Conservation (phyloP, 108 stramenopile species). For the Cylindrotheca fusiformis region DNA sequence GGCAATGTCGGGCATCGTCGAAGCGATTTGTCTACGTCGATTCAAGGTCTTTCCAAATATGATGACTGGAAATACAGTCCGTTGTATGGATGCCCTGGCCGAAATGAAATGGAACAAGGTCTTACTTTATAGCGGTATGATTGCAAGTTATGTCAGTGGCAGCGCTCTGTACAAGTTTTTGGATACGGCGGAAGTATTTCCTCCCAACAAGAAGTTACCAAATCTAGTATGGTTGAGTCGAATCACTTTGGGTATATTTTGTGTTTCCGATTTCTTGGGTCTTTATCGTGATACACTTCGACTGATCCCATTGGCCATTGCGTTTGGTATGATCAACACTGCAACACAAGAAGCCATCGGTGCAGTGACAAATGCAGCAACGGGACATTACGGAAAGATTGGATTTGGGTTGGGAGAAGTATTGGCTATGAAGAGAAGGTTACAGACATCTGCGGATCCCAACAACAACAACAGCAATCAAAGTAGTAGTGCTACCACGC, state of each 20-base stretch:
- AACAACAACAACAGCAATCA: too few relatives aligned
- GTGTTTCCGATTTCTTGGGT: constrained; percentile 7
- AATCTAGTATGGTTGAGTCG: background rate
- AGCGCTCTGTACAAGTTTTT: background rate
- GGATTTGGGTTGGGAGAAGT: constrained; percentile 17
- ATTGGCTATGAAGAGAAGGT: background rate
- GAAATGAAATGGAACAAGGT: background rate
- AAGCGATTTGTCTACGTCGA: constrained; percentile 24
- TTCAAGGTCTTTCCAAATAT: constrained; percentile 30
- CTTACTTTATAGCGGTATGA: background rate
- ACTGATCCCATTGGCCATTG: background rate
- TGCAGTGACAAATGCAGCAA: constrained; percentile 28
- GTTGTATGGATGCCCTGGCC: constrained; percentile 10
- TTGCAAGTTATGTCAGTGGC: constrained; percentile 11
- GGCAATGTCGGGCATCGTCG: constrained; percentile 23
- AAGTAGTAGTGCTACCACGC: too few relatives aligned
- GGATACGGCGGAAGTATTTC: background rate
- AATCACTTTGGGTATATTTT: background rate
- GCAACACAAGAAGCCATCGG: constrained; percentile 12
- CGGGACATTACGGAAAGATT: constrained; percentile 33
- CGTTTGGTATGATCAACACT: constrained; percentile 29
- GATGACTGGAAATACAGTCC: constrained; percentile 38
- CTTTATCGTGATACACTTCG: background rate
- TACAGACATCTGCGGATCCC: background rate
- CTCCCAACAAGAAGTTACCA: background rate